Base-by-base conservation (phyloP, 768 basidiomycete species). In the Pulveroboletus sp. region DNA sequence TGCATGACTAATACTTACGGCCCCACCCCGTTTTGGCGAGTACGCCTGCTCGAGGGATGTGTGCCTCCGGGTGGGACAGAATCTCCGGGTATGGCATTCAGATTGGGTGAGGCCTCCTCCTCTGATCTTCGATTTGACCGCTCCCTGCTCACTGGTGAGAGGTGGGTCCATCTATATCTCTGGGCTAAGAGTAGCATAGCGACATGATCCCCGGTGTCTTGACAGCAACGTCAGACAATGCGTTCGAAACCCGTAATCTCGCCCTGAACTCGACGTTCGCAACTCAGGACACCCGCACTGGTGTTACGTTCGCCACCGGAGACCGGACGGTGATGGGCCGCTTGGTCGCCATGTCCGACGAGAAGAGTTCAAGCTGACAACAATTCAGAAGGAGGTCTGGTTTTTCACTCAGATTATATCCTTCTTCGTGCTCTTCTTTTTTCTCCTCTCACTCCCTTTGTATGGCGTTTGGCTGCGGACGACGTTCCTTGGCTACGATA, bases 371-470 rank as follows among this genome's bases (percentile, higher is more conserved):
- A 75, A 71, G 59, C 62, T 75, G 4, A 76, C 76, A 0, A 71
- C 75, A 13, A 71, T 77, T n/a, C 74, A 77, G 60, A 68, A 59
- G 41, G 75, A 77, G 46, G 66, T 76, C 4, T 73, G 71, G 63
- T 74, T 73, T 50, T 80, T 80, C 65, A 74, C 77, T 17, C 79
- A 78, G 56, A 68, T 74, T 59, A 73, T 81, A 46, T 78, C 67
- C 45, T 68, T 43, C 43, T 56, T 64, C 47, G 78, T 68, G 48
- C 61, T 66, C 56, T 65, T 47, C 57, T 73, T 66, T 57, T 79
- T 65, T 62, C 65, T 54, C 63, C 65, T 73, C n/a, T 62, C 70
- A 8, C 63, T 76, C 23, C 63, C 74, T 50, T 57, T 69, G 12
- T 73, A 66, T 59, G 67, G 63, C 4, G 70, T 68, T 58, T 79